These are phyloP conservation scores for Lenwebbia sp. DNA, from an alignment of 345 rosid genomes.

Conservation along the genomic window DNA sequence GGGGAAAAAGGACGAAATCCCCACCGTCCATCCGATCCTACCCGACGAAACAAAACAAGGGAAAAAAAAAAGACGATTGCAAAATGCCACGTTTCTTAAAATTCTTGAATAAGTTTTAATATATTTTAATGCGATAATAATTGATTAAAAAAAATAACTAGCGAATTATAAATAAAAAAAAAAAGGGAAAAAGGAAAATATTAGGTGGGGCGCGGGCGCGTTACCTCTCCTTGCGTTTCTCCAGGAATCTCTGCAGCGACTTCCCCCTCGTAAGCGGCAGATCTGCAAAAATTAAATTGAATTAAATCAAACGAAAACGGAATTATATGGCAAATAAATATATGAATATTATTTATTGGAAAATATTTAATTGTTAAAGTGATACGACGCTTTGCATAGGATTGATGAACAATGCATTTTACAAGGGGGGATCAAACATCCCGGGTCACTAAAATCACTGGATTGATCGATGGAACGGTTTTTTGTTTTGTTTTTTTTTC, in stretches of 20 bases:
- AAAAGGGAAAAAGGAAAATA: neutral
- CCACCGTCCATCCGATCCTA: neutral
- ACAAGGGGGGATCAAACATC: neutral
- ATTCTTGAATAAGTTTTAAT: neutral
- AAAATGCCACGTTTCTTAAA: neutral
- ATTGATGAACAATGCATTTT: neutral
- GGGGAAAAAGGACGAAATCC: neutral
- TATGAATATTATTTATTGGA: neutral
- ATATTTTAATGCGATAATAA: too few relatives aligned
- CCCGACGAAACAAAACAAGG: neutral
- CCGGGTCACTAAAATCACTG: too few relatives aligned
- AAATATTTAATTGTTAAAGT: neutral
- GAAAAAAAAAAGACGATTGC: too few relatives aligned
- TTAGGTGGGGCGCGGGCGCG: neutral
- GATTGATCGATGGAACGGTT: neutral
- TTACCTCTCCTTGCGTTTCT: slow-evolving; percentile 92
- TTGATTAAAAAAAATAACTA: too few relatives aligned
- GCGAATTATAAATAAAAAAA: neutral
- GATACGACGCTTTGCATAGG: neutral
- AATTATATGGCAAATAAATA: neutral
- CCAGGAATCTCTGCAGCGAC: slow-evolving; percentile 78
- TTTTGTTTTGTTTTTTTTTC: too few relatives aligned
- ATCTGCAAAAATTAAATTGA: slow-evolving; percentile 17
- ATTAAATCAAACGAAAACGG: neutral
- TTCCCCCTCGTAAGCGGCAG: slow-evolving; percentile 61